Base-by-base conservation (phyloP, 208 protist genomes). In the Leishmania gerbilli region DNA sequence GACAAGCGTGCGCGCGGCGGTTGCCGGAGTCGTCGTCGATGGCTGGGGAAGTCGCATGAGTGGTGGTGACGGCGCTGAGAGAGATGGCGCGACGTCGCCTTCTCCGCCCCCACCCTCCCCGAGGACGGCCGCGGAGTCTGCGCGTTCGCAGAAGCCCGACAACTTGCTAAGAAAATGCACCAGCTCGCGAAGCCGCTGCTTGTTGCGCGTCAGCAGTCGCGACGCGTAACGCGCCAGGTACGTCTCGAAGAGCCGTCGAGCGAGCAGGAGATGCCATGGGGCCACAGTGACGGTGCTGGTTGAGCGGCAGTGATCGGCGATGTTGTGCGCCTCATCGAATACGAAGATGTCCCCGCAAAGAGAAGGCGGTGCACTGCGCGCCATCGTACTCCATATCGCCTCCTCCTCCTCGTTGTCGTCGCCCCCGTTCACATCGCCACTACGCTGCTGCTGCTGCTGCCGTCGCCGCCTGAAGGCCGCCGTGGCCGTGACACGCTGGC, bases 281-380 rank as follows among this genome's bases (percentile, higher is more conserved):
- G 83, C 79, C 31, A 99, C 62, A 4, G 64, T n/a, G 34, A 90
- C 82, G 13, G 88, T 88, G 76, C 97, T 96, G n/a, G 87, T 84
- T n/a, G 81, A 76, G 76, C 95, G 97, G 83, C 98, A 98, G 71
- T 93, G 89, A 76, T 99, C 97, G 45, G 97, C 89, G 24, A 99
- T 81, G 88, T 99, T 99, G 89, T 99, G 98, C 56, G 97, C 97
- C 81, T 99, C 98, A 84, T 99, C 98, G 45, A 99, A 89, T 5
- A 99, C 88, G 31, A 99, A 83, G 3, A 99, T 83, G 65, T 94
- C 88, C 49, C 91, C 91, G n/a, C 77, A 78, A 58, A 99, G 87
- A 76, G 86, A 84, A n/a, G 92, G 88, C 24, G 87, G 86, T 15
- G 87, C 81, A 51, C 72, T 71, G 51, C 71, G 71, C 1, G 77